Base-by-base conservation (phyloP, 352 stramenopile species). In the Saprolegnia diclina region DNA sequence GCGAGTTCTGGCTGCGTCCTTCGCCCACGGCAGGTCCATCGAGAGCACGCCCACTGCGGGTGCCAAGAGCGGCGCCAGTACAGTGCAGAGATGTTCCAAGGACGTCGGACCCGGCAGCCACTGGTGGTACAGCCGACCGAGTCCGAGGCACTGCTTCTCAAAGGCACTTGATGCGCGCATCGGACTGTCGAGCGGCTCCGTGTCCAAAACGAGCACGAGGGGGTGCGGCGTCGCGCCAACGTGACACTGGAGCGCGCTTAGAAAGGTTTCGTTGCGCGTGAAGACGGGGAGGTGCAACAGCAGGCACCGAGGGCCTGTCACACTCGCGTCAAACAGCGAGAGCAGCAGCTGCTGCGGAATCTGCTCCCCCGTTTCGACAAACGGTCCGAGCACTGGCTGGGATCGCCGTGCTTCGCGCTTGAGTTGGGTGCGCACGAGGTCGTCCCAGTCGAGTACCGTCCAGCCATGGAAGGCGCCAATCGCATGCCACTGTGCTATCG, bases 381-480 rank as follows among this genome's bases (percentile, higher is more conserved):
- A n/a, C 3, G 11, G 42, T 3, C 42, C 3, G 3, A 48, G 42
- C 2, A 48, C 3, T n/a, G 13, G 13, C 13, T 14, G 42, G 42
- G 13, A n/a, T 48, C 42, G 42, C 7, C 29, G 29, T 5, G 56
- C 56, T 35, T 64, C 56, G 9, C 40, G 35, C 18, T 14, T 24
- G 35, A 66, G 37, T 35, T 66, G 4, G 16, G 14, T 4, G 18
- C 37, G 37, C 22, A 55, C 18, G 16, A 66, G 4, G 5, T n/a
- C 22, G 40, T 22, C 18, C 11, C 24, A 66, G 38, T 66, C 44
- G 19, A 66, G 21, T 0, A 66, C 38, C 19, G 37, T 55, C 57
- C 57, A 66, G 6, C 57, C 35, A 38, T 26, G 53, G 11, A 22
- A 10, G 35, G 14, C 13, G 22, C 14, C 40, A 21, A 66, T 14